Conservation (phyloP, 169 alveolate species). For the Cryptosporidium sp. region DNA sequence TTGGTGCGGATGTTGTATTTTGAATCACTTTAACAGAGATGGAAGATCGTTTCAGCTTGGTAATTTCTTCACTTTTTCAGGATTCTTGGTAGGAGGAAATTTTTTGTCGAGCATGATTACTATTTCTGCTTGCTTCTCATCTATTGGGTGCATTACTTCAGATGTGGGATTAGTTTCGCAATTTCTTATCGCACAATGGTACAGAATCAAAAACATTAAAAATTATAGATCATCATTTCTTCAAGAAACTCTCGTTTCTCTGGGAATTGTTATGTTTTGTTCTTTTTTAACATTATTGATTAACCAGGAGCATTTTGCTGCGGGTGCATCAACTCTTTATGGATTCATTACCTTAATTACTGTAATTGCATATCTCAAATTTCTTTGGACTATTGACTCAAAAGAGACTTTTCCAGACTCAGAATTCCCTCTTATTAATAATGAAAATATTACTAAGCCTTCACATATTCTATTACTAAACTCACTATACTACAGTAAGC, state of each 20-base stretch:
- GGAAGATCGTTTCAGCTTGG: slow-evolving; percentile 32
- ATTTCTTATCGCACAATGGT: slow-evolving; percentile 42
- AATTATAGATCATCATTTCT: neutral
- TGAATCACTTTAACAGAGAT: slow-evolving; percentile 54
- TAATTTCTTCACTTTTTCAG: slow-evolving; percentile 61
- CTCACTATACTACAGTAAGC: slow-evolving; percentile 24
- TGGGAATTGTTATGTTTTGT: slow-evolving; percentile 30
- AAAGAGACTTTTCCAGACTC: slow-evolving; percentile 1
- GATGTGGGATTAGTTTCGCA: slow-evolving; percentile 47
- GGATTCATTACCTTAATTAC: slow-evolving; percentile 51
- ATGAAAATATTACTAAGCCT: slow-evolving; percentile 13
- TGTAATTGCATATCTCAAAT: slow-evolving; percentile 46
- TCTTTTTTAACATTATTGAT: slow-evolving; percentile 28
- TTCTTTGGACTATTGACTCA: slow-evolving; percentile 45
- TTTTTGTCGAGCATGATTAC: slow-evolving; percentile 28
- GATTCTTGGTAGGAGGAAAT: slow-evolving; percentile 59
- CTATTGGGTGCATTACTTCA: slow-evolving; percentile 61
- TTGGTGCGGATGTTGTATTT: slow-evolving; percentile 72
- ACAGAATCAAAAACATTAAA: slow-evolving; percentile 14
- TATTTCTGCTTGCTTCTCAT: slow-evolving; percentile 67
- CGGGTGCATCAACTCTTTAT: slow-evolving; percentile 59
- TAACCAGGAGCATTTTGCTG: slow-evolving; percentile 55
- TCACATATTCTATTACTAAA: slow-evolving; percentile 20
- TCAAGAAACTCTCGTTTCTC: slow-evolving; percentile 35
- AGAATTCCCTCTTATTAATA: neutral